These are phyloP conservation scores for Halophytophthora polymorphica DNA, from an alignment of 352 stramenopile genomes.

Conservation along the genomic window DNA sequence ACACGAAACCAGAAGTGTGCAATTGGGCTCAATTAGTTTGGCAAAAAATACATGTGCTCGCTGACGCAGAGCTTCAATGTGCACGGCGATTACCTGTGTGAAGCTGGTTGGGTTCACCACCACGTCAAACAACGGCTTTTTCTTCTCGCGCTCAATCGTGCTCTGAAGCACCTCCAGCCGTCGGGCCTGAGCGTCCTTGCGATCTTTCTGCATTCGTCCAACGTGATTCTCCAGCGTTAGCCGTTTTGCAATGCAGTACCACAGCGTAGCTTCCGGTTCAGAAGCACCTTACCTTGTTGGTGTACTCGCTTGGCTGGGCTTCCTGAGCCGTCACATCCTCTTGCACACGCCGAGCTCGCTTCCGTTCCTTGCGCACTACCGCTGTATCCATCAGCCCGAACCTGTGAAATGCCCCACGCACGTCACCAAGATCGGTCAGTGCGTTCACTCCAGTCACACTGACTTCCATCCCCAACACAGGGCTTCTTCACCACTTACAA, in stretches of 20 bases:
- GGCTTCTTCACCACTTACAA: slow-evolving; percentile 41
- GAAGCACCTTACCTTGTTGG: slow-evolving; percentile 44
- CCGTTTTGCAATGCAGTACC: neutral
- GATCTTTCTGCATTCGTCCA: slow-evolving; percentile 46
- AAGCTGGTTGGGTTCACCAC: slow-evolving; percentile 74
- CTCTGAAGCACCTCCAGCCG: slow-evolving; percentile 66
- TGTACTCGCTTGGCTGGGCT: slow-evolving; percentile 70
- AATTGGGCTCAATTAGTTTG: neutral
- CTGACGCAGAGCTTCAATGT: no score
- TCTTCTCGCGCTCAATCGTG: slow-evolving; percentile 36
- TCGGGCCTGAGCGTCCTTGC: slow-evolving; percentile 75
- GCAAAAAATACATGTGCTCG: neutral
- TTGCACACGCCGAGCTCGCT: slow-evolving; percentile 35
- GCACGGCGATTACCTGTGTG: slow-evolving; percentile 75
- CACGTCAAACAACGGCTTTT: slow-evolving; percentile 65
- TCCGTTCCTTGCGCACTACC: slow-evolving; percentile 68
- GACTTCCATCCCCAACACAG: neutral
- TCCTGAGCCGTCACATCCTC: slow-evolving; percentile 53
- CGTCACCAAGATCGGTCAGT: neutral
- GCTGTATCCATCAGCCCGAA: slow-evolving; percentile 77
- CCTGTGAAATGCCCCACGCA: no score
- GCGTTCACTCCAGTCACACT: neutral
- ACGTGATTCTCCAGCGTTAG: slow-evolving; percentile 6
- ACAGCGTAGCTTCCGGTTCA: neutral
- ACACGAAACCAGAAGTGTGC: neutral